A percentile compares a stretch with the other conserved stretches of the same genome.
Evolutionary conservation across 192 early-diverging fungal species (phyloP).

Genomic region (Geranomyces variabilis): DNA sequence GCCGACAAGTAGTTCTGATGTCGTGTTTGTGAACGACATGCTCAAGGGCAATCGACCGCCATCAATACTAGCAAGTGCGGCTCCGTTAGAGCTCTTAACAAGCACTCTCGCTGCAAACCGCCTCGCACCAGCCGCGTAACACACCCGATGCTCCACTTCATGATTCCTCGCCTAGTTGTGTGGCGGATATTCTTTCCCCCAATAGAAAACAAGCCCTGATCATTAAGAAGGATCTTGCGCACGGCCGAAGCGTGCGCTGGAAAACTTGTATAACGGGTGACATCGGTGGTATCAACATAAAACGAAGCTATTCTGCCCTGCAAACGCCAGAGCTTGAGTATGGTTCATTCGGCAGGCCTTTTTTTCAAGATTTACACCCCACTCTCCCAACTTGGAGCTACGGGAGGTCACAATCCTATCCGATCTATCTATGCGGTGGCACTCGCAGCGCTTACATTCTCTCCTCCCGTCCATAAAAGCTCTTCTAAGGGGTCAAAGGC

Average conservation of each 20-base stretch:
- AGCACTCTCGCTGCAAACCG: neutral
- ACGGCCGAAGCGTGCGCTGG: constrained; percentile 67
- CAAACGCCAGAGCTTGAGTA: neutral
- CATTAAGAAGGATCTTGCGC: constrained; percentile 64
- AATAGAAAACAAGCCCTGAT: constrained; percentile 49
- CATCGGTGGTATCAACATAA: constrained; percentile 28
- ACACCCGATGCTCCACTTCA: constrained; percentile 48
- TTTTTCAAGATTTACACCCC: neutral
- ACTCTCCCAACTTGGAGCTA: neutral
- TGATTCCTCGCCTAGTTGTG: constrained; percentile 38
- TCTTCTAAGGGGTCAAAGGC: constrained; percentile 76
- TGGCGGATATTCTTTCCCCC: constrained; percentile 35
- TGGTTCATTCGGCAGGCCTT: neutral
- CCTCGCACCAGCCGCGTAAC: neutral
- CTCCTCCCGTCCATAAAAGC: constrained; percentile 85
- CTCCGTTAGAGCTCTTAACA: neutral
- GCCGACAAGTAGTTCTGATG: constrained; percentile 44
- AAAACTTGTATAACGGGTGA: constrained; percentile 75
- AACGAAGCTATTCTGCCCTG: constrained; percentile 60
- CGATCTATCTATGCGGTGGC: neutral
- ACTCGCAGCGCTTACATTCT: constrained; percentile 62
- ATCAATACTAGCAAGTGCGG: constrained; percentile 17
- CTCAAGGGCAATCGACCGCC: constrained; percentile 16
- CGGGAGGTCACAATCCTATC: constrained; percentile 4
- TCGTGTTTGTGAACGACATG: constrained; percentile 37